Percentiles rank a stretch among this genome's conserved stretches.
phyloP scores from a whole-genome alignment of 2,329 filamentous ascomycete species.

The Colletotrichum australisinense region DNA sequence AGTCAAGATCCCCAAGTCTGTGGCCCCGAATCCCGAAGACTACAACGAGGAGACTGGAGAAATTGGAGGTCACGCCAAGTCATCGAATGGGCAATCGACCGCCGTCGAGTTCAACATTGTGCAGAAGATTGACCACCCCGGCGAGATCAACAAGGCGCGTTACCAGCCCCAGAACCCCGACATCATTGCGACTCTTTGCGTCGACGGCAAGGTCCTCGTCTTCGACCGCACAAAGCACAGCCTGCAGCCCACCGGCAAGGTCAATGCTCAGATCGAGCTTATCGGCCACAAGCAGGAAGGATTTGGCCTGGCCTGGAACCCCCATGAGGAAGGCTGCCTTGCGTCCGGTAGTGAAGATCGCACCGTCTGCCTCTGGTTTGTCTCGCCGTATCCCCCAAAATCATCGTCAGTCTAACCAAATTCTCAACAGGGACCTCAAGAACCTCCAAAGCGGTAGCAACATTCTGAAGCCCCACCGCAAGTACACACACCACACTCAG shows the following conservation, averaged over 20 bases:
- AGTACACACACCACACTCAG: conserved; percentile 88
- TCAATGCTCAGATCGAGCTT: conserved; percentile 87
- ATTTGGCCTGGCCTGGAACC: conserved; percentile 94
- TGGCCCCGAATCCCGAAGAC: conserved; percentile 79
- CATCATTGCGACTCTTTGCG: conserved; percentile 92
- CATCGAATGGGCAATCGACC: conserved; percentile 66
- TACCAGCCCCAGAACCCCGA: conserved; percentile 98
- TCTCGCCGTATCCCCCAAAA: background rate
- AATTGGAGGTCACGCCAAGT: conserved; percentile 91
- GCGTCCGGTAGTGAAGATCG: conserved; percentile 92
- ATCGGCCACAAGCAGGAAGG: conserved; percentile 89
- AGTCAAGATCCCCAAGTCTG: conserved; percentile 88
- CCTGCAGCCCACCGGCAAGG: conserved; percentile 76
- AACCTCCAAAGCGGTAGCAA: conserved; percentile 77
- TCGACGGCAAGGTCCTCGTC: conserved; percentile 88
- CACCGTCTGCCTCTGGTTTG: conserved; percentile 90
- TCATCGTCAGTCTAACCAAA: conserved; percentile 35
- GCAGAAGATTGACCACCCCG: conserved; percentile 95
- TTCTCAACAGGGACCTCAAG: conserved; percentile 76
- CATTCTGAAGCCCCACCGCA: conserved; percentile 76
- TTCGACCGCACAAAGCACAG: conserved; percentile 97
- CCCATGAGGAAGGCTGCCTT: conserved; percentile 82
- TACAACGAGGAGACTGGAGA: conserved; percentile 94
- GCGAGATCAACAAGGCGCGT: conserved; percentile 97
- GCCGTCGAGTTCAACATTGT: conserved; percentile 90